Evolutionary conservation across 768 basidiomycete genomes (phyloP), one percentile per base, ranked within the genome.

Genomic region (Russula earlei): DNA sequence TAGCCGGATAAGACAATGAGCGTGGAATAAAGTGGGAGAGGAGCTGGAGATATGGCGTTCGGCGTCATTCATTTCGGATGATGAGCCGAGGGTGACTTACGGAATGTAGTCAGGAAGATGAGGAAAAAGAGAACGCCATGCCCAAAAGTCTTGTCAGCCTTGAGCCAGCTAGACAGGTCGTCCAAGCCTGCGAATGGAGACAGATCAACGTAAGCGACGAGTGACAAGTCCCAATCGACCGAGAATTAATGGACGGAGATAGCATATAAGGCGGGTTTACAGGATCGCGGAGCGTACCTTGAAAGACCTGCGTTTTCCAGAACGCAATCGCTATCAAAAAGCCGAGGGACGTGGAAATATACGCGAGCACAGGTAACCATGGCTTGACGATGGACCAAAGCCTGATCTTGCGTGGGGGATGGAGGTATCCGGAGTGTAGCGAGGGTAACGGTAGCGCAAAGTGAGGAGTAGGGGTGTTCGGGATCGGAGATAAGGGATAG

Each of bases 1-100:
- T 95, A 95, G 22, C 92, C 92, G 41, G 91, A 88, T 62, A 96
- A 75, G 62, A 91, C 82, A 67, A 95, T 93, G 70, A 96, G 77
- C 0, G 93, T 95, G 63, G 90, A 93, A 72, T 95, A 96, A 53
- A 96, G 75, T 34, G 93, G 93, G 46, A 96, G 66, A 34, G 93
- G 93, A 40, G 93, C 90, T 91, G 66, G 31, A 55, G 51, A 58
- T 22, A 29, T 29, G 20, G n/a, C 49, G 25, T 29, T 58, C 54
- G 53, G 43, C 43, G 46, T 33, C 49, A 43, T 42, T 48, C 24
- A 56, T 53, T 42, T 44, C 53, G 58, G 49, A 66, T 64, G 44
- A 64, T 41, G 41, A 19, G 40, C 48, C 42, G 52, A 24, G 48
- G 25, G 55, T 60, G 45, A 71, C 89, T 73, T 71, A 91, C 90